Evolutionary conservation across 176 grass and related monocot genomes (phyloP), one percentile per base, ranked within the genome.

Genomic region (Dendrocalamus sinicus): DNA sequence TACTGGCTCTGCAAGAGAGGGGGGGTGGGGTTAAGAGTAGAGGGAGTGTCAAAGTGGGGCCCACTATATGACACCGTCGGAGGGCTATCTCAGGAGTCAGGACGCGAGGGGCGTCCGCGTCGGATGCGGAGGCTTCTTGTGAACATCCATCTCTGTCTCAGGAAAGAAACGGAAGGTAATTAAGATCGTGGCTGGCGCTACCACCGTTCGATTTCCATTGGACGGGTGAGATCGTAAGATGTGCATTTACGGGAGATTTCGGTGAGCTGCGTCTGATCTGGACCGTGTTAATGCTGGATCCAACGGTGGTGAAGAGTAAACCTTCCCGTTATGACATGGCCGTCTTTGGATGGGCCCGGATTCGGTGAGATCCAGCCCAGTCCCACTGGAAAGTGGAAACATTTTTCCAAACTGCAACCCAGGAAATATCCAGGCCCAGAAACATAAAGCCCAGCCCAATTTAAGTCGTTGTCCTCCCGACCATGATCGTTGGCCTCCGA

Each of bases 251-350:
- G 12, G 11, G 41, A 39, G 48, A 65, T 83, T 41, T 1, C 26
- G 26, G 20, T 41, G 88, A 80, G 76, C 48, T 80, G 48, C 48
- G 50, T 5, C 66, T 86, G 73, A 83, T 90, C 89, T 87, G 79
- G 57, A 72, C 22, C 66, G 73, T 11, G 73, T 73, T 67, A 48
- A 77, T 35, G 55, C 65, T 20, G 19, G 23, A 72, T 78, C 58
- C 9, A 19, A 72, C 55, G 45, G 61, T 79, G 67, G 47, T 12
- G 5, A 55, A 62, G 67, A 37, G n/a, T 84, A 79, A 79, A 55
- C 8, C 15, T 57, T 66, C 47, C 58, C 6, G 1, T 19, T 79
- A 47, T 66, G 26, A 9, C 9, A 15, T 63, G 35, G 3, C 2
- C 51, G 6, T 10, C 12, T 19, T 12, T 64, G 0, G 2, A 6